A percentile compares a stretch with the other conserved stretches of the same genome.
Evolutionary conservation across 192 early-diverging fungal genomes (phyloP).

Genomic region (Podila epicladia): DNA sequence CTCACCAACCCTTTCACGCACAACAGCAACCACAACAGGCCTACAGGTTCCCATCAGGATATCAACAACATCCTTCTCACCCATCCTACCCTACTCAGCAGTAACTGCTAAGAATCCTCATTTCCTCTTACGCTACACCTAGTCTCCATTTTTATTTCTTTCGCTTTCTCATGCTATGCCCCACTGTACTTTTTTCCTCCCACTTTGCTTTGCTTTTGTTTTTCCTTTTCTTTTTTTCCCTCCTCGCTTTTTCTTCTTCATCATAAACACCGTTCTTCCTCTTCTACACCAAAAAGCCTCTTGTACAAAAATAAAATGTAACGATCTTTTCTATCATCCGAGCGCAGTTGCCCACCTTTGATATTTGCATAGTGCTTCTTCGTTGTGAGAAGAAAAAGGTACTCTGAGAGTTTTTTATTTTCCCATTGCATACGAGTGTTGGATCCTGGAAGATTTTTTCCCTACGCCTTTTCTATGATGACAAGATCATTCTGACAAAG

Average conservation of each 20-base stretch:
- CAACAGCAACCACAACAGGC: too few species aligned
- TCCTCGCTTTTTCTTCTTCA: neutral
- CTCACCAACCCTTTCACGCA: too few species aligned
- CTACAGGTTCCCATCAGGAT: too few species aligned
- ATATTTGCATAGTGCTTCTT: too few species aligned
- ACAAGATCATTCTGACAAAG: slow-evolving; percentile 42
- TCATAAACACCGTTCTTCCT: neutral
- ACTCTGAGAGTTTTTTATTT: too few species aligned
- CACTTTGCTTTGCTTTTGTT: neutral
- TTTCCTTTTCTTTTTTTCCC: neutral
- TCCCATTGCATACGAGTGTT: too few species aligned
- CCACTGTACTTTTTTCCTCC: neutral
- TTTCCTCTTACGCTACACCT: neutral
- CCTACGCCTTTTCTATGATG: neutral
- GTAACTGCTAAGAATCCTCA: neutral
- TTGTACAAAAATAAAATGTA: slow-evolving; percentile 3
- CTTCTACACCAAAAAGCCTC: neutral
- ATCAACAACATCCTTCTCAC: too few species aligned
- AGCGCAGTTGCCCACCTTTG: too few species aligned
- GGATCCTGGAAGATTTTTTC: neutral
- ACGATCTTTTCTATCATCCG: too few species aligned
- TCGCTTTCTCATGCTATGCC: neutral
- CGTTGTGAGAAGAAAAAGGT: neutral
- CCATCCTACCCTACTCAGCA: too few species aligned
- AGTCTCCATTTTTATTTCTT: neutral